Evolutionary conservation across 148 eudicot genomes (phyloP).

Genomic region (Gaultheria prostrata): DNA sequence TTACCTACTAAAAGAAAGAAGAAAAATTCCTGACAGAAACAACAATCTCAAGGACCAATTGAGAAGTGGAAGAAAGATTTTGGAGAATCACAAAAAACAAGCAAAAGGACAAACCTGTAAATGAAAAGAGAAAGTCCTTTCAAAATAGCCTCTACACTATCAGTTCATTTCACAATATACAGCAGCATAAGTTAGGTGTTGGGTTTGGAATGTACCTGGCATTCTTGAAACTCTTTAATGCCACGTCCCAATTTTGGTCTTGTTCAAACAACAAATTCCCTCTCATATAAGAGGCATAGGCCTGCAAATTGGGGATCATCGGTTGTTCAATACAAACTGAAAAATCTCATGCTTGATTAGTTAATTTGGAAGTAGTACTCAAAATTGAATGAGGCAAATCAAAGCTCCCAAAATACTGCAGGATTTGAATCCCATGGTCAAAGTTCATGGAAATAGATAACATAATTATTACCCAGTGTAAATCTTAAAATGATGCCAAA

Average conservation of each 20-base stretch:
- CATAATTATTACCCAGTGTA: not conserved
- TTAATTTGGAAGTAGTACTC: not conserved
- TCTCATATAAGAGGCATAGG: constrained; percentile 89
- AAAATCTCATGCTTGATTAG: not conserved
- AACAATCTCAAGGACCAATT: not conserved
- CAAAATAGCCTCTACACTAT: not conserved
- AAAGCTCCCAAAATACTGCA: not conserved
- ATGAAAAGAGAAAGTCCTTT: not conserved
- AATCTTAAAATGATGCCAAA: not conserved
- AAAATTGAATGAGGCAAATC: not conserved
- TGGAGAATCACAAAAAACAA: not conserved
- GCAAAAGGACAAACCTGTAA: constrained; percentile 11
- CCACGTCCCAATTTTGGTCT: constrained; percentile 90
- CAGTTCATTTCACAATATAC: not conserved
- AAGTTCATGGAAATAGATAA: not conserved
- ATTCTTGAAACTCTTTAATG: constrained; percentile 84
- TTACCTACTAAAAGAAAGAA: not conserved
- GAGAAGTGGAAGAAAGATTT: not conserved
- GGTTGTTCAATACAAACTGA: not conserved
- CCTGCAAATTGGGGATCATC: constrained; percentile 43
- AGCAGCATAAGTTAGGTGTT: not conserved
- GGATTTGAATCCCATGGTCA: constrained; percentile 1
- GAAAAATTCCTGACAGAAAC: not conserved
- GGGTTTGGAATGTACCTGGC: constrained; percentile 53
- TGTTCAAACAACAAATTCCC: constrained; percentile 85